Conservation (phyloP, 2,329 filamentous ascomycete genomes). For the Exophiala bonariae region DNA sequence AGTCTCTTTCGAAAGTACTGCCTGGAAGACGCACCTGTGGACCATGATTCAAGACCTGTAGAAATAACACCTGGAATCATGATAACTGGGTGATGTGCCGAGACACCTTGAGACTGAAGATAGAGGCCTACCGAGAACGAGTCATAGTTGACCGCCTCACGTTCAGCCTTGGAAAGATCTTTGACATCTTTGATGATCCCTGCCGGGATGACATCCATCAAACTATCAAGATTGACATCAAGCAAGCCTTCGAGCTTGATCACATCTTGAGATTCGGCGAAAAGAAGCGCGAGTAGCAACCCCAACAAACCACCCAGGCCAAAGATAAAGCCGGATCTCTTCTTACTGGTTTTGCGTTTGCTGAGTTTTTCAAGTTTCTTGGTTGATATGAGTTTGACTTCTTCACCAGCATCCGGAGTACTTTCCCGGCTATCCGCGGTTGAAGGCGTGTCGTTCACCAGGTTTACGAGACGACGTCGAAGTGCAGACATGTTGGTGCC, state of each 20-base stretch:
- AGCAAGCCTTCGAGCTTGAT: conserved; percentile 76
- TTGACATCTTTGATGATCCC: conserved; percentile 82
- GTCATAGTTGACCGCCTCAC: conserved; percentile 86
- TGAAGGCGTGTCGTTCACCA: conserved; percentile 31
- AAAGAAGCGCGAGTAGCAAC: conserved; percentile 82
- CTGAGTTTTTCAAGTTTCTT: conserved; percentile 44
- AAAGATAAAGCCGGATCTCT: conserved; percentile 80
- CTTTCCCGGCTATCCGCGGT: conserved; percentile 25
- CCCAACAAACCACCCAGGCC: conserved; percentile 86
- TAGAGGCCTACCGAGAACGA: conserved; percentile 89
- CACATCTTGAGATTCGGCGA: conserved; percentile 84
- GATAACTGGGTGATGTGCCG: conserved; percentile 82
- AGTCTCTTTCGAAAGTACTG: conserved; percentile 92
- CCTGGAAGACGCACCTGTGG: conserved; percentile 78
- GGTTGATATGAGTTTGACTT: conserved; percentile 54
- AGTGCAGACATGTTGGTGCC: conserved; percentile 37
- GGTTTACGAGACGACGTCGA: conserved; percentile 43
- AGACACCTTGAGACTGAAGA: conserved; percentile 75
- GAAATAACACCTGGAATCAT: conserved; percentile 99
- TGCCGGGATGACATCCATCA: conserved; percentile 85
- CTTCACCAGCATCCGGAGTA: conserved; percentile 33
- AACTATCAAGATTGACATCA: conserved; percentile 75
- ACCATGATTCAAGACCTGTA: conserved; percentile 95
- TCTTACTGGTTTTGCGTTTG: conserved; percentile 57
- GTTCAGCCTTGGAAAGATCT: conserved; percentile 84